Base-by-base conservation (phyloP, 768 basidiomycete species). In the Termitomyces sp. region DNA sequence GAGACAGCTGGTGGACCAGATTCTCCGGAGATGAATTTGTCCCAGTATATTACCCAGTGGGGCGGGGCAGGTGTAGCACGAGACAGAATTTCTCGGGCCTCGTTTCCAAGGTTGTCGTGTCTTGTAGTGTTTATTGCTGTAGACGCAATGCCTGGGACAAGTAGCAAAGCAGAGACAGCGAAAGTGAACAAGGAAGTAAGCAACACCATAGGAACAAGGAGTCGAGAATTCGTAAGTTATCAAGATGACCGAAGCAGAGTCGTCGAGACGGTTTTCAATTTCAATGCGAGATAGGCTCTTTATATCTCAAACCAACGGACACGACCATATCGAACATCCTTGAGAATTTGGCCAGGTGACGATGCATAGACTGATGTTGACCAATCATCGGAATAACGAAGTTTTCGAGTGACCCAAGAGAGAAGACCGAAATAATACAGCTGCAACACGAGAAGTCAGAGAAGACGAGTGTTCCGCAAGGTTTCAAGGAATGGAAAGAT, bases 1-100 rank as follows among this genome's bases (percentile, higher is more conserved):
- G 82, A 73, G 8, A 72, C 70, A 2, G 73, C 64, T 4, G 86
- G 84, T 5, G 81, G 82, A 0, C 79, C 81, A 28, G 69, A 79
- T 4, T 68, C 66, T 0, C 80, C 80, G 48, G 78, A n/a, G n/a
- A n/a, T 72, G 56, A 67, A 83, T 44, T 66, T 62, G 61, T 81
- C 77, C 22, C 66, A 68, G 56, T 81, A 79, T 16, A 75, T 66
- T 8, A 79, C 75, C 60, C 77, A 87, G 64, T 79, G 76, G 42
- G 85, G 85, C 4, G 82, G 74, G 24, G 76, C 75, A 31, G 73
- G 73, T 15, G 73, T 74, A 7, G 76, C 72, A 18, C 71, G 71
- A 53, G 70, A 65, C 50, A 74, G 46, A 51, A 77, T 68, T 39
- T 72, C 69, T 55, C 67, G 65, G 5, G 69, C 65, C 48, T 71